Evolutionary conservation across 805 yeast genomes (phyloP).

Genomic region (Metschnikowia peoriensis): DNA sequence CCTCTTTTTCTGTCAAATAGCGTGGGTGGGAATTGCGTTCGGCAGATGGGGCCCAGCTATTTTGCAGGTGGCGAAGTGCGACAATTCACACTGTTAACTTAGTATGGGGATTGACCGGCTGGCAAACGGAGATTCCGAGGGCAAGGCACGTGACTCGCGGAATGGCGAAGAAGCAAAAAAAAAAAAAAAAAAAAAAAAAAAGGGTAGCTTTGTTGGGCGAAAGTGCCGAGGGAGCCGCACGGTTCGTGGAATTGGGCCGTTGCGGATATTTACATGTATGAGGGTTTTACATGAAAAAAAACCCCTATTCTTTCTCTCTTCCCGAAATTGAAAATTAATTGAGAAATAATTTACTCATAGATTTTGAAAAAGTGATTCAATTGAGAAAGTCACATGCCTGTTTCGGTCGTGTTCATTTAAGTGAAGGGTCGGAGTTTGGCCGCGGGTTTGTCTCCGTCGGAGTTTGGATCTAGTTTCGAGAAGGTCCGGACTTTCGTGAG

Average conservation of each 20-base stretch:
- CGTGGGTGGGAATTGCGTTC: background rate
- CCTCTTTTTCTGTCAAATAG: background rate
- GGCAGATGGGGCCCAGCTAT: background rate
- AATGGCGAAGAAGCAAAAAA: background rate
- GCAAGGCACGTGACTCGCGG: background rate
- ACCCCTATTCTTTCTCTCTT: too few relatives aligned
- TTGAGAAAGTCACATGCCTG: too few relatives aligned
- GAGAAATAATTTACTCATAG: too few relatives aligned
- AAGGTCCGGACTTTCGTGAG: too few relatives aligned
- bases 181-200: background rate
- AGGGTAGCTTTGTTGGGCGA: background rate
- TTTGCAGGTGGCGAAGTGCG: slow-evolving; percentile 10
- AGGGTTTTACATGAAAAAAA: too few relatives aligned
- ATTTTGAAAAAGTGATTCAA: too few relatives aligned
- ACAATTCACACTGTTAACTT: background rate
- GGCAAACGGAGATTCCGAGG: background rate
- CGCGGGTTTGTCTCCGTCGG: too few relatives aligned
- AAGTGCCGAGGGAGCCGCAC: background rate
- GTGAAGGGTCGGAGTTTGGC: too few relatives aligned
- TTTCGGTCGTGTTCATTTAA: too few relatives aligned
- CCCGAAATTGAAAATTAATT: too few relatives aligned
- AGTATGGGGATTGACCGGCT: background rate
- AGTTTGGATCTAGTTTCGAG: too few relatives aligned
- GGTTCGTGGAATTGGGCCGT: background rate
- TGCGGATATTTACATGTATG: too few relatives aligned